These are phyloP conservation scores for Pseudogymnoascus sp. DNA, from an alignment of 2,329 filamentous ascomycete genomes.

Conservation along the genomic window DNA sequence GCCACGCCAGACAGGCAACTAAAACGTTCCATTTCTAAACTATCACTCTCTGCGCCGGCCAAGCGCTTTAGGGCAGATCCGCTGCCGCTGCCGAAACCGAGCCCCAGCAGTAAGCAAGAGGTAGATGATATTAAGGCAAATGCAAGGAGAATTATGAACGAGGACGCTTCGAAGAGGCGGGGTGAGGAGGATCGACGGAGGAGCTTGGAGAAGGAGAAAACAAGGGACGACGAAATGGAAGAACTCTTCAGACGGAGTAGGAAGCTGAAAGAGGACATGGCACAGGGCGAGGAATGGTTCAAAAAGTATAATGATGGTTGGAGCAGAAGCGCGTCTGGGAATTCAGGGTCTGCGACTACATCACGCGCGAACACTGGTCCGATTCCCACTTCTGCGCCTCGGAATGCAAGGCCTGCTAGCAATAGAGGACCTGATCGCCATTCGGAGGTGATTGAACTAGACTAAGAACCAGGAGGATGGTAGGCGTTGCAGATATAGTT, in stretches of 20 bases:
- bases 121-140: constrained; percentile 16
- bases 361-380: neutral
- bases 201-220: constrained; percentile 14
- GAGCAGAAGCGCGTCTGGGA: constrained; percentile 11
- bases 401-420: neutral
- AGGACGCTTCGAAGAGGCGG: neutral
- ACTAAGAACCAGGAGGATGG: neutral
- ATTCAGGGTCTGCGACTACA: neutral
- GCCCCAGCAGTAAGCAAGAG: constrained; percentile 21
- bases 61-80: neutral
- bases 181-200: neutral
- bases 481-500: neutral
- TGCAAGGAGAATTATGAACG: constrained; percentile 7
- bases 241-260: constrained; percentile 29
- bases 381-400: neutral
- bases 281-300: constrained; percentile 28
- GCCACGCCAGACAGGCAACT: constrained; percentile 13
- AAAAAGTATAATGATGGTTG: constrained; percentile 21
- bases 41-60: neutral
- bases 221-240: constrained; percentile 23
- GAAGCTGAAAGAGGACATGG: constrained; percentile 28
- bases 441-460: constrained; percentile 3
- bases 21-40: constrained; percentile 14
- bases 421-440: neutral
- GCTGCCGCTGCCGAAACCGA: constrained; percentile 17